Evolutionary conservation across 2,329 filamentous ascomycete species (phyloP).

Genomic region (Exserohilum turcica): DNA sequence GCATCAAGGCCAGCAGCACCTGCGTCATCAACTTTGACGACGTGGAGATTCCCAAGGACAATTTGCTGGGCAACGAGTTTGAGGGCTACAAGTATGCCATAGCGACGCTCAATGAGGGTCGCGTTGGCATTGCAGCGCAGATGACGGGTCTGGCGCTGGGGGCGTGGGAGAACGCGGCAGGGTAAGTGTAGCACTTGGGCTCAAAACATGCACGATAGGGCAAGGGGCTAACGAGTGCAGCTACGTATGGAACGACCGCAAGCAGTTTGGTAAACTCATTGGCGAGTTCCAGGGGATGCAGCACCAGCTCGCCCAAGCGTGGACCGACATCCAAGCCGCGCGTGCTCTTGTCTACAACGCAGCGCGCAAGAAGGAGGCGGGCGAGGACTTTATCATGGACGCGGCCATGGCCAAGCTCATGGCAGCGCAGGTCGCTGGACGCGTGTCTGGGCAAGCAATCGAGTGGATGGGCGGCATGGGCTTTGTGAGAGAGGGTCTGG

Average conservation of each 20-base stretch:
- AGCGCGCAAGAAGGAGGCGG: slow-evolving; percentile 95
- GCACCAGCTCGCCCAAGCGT: slow-evolving; percentile 95
- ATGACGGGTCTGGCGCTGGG: slow-evolving; percentile 97
- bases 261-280: slow-evolving; percentile 91
- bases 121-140: slow-evolving; percentile 96
- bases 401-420: slow-evolving; percentile 98
- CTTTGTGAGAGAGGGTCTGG: slow-evolving; percentile 92
- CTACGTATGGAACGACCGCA: slow-evolving; percentile 98
- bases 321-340: slow-evolving; percentile 89
- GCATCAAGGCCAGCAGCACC: slow-evolving; percentile 92
- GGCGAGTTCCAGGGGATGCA: slow-evolving; percentile 99
- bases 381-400: slow-evolving; percentile 91
- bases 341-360: slow-evolving; percentile 95
- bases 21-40: slow-evolving; percentile 98
- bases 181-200: slow-evolving; percentile 53
- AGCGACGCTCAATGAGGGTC: slow-evolving; percentile 88
- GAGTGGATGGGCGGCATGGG: slow-evolving; percentile 99
- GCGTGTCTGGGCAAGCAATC: slow-evolving; percentile 81
- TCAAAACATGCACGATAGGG: not conserved
- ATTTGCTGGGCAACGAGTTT: slow-evolving; percentile 85
- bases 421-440: slow-evolving; percentile 87
- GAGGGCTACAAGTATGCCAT: slow-evolving; percentile 99
- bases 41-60: slow-evolving; percentile 84
- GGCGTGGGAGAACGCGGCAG: slow-evolving; percentile 91
- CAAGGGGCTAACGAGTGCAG: slow-evolving; percentile 44